Base-by-base conservation (phyloP, 2,329 filamentous ascomycete species). In the Pseudogymnoascus pannorum region DNA sequence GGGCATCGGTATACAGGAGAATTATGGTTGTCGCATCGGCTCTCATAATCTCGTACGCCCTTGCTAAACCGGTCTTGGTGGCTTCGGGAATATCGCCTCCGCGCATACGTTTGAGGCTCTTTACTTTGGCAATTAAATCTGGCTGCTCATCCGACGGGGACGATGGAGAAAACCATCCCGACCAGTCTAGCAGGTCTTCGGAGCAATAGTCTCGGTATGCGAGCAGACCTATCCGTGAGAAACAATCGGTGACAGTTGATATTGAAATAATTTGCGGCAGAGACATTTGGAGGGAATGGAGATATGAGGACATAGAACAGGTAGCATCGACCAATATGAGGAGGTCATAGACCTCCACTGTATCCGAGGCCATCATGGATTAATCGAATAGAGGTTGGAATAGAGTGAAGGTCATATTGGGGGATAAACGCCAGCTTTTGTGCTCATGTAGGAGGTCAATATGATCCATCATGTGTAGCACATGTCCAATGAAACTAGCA, bases 251-350 rank as follows among this genome's bases (percentile, higher is more conserved):
- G 1, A 81, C 71, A 1, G 75, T 72, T 1, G 79, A 79, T 5
- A 82, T 72, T 33, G 76, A 75, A 61, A 83, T 76, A 65, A 82
- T 78, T 63, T 80, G 78, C 1, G 79, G 78, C 5, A 83, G 71
- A 1, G 79, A 78, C 11, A 67, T 69, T 62, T 75, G 75, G 16
- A 82, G 74, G 2, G 79, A 74, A 1, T 48, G 16, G 11, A 81
- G 70, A 60, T 78, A 82, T 26, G 58, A 63, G 31, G 65, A 63
- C 78, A 80, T 81, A 14, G 78, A 81, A 12, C 64, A 70, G 0
- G 77, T 80, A 18, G 76, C 77, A 66, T 81, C 78, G 8, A 75
- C 76, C 51, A 81, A 65, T 63, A 80, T 72, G 16, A 81, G 67
- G 3, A 81, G 72, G 66, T 81, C 78, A 62, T 77, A 77, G 26